These are phyloP conservation scores for Schwanniomyces vanrijiae DNA, from an alignment of 805 yeast genomes.

Conservation along the genomic window DNA sequence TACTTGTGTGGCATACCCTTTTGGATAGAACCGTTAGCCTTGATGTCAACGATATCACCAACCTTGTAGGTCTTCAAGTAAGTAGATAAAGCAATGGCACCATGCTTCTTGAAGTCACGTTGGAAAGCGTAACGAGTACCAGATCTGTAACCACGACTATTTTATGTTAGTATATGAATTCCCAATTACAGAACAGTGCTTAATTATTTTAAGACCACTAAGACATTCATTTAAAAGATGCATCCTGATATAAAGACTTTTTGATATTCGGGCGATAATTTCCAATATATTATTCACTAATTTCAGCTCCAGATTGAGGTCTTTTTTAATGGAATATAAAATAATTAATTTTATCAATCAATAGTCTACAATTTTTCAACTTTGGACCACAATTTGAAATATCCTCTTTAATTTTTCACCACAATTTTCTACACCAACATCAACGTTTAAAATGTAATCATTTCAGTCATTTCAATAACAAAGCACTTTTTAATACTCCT, in stretches of 20 bases:
- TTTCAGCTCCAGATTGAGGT: no score
- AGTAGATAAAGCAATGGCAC: constrained; percentile 90
- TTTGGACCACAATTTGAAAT: no score
- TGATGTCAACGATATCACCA: constrained; percentile 99
- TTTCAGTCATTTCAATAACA: not conserved
- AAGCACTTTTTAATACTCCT: not conserved
- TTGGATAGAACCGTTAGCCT: constrained; percentile 98
- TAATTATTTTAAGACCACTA: not conserved
- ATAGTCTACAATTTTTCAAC: no score
- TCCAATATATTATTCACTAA: no score
- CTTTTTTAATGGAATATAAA: no score
- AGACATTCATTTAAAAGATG: no score
- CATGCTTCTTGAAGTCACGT: constrained; percentile 99
- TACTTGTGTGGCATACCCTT: constrained; percentile 99
- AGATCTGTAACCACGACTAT: constrained; percentile 94
- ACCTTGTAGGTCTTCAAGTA: constrained; percentile 98
- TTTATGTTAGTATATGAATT: constrained; percentile 7
- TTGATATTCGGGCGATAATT: no score
- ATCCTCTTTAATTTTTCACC: not conserved
- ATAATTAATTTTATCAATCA: no score
- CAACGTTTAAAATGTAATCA: not conserved
- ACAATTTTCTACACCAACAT: not conserved
- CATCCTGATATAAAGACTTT: no score
- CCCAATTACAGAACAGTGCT: not conserved
- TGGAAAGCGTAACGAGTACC: constrained; percentile 99